phyloP scores from a whole-genome alignment of 768 basidiomycete genomes.

The Goffeauzyma gilvescens region DNA sequence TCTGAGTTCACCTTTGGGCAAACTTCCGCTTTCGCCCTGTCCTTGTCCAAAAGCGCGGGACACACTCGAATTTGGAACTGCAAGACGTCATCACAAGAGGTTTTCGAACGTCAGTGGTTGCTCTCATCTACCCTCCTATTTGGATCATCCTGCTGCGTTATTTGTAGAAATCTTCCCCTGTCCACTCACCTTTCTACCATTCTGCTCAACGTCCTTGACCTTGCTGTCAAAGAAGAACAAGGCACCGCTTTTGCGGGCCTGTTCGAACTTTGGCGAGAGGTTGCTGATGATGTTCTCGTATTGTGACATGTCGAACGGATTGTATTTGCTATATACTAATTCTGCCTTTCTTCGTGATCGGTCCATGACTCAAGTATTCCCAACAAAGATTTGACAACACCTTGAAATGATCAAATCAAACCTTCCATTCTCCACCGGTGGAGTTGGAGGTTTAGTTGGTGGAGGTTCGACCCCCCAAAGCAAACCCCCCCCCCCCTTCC shows the following conservation, averaged over 20 bases:
- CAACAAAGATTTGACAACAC: too few species aligned
- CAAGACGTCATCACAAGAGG: background rate
- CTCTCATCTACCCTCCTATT: background rate
- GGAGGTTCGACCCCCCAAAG: too few species aligned
- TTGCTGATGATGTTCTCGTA: too few species aligned
- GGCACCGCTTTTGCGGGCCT: conserved; percentile 40
- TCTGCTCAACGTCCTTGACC: conserved; percentile 43
- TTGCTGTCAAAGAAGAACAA: conserved; percentile 63
- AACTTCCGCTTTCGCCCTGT: conserved; percentile 29
- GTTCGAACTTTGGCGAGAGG: conserved; percentile 22
- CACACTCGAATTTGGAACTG: conserved; percentile 78
- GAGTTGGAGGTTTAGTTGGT: too few species aligned
- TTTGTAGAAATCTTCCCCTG: too few species aligned
- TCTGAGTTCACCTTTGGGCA: conserved; percentile 34
- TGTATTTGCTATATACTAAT: too few species aligned
- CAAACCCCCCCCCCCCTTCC: too few species aligned
- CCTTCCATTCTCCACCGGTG: too few species aligned
- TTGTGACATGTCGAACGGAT: too few species aligned
- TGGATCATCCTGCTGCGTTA: background rate
- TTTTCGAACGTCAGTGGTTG: background rate
- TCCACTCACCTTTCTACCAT: conserved; percentile 46
- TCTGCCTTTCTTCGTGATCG: too few species aligned
- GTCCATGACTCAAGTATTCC: too few species aligned
- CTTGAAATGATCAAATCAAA: too few species aligned
- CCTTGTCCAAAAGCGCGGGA: conserved; percentile 67